Conservation (phyloP, 768 basidiomycete species). For the Macrolepiota fuliginosa region DNA sequence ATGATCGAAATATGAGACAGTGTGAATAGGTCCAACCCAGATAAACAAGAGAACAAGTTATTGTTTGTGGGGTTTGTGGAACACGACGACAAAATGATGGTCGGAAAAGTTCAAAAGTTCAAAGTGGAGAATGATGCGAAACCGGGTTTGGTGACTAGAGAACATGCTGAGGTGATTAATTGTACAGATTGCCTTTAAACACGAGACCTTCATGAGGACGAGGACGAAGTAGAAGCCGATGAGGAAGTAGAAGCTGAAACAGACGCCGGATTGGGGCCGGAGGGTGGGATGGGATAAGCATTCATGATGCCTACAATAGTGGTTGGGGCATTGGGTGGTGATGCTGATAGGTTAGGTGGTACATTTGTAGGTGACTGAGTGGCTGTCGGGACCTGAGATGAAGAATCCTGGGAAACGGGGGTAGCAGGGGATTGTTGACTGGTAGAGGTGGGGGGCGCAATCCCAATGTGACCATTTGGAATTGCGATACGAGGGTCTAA, state of each 20-base stretch:
- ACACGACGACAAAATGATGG: neutral
- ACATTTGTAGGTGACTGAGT: neutral
- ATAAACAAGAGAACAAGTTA: neutral
- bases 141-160: neutral
- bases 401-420: neutral
- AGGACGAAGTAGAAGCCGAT: neutral
- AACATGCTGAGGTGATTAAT: constrained; percentile 12
- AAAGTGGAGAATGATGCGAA: neutral
- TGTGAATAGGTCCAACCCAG: neutral
- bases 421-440: neutral
- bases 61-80: neutral
- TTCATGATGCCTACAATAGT: constrained; percentile 61
- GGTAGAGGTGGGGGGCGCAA: neutral
- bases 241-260: neutral
- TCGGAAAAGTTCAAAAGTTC: constrained; percentile 2
- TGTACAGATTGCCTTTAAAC: constrained; percentile 7
- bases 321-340: constrained; percentile 6
- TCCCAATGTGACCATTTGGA: constrained; percentile 1
- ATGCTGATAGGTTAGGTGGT: neutral
- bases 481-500: neutral
- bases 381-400: neutral
- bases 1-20: neutral
- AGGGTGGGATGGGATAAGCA: constrained; percentile 47
- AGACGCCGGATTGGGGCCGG: constrained; percentile 5
- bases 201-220: constrained; percentile 5